These are phyloP conservation scores for Bretschneidera sinensis DNA, from an alignment of 345 rosid genomes.

Conservation along the genomic window DNA sequence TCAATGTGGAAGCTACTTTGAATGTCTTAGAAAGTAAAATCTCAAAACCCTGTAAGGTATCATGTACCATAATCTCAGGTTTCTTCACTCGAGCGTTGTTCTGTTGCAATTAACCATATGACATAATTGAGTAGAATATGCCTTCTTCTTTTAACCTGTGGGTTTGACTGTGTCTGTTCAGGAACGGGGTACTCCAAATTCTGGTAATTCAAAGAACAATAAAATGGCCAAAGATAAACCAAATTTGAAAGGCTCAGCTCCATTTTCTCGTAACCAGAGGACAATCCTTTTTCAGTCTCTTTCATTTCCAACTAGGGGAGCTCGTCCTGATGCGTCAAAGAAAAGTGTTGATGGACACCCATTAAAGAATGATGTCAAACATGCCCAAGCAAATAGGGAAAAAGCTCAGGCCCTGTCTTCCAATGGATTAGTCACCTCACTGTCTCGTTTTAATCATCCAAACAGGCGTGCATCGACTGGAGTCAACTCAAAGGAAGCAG, in stretches of 20 bases:
- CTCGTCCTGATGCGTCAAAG: conserved; percentile 35
- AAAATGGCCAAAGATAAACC: conserved; percentile 49
- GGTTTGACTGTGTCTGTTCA: conserved; percentile 21
- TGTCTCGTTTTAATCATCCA: conserved; percentile 21
- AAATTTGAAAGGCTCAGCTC: conserved; percentile 36
- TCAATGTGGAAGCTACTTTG: conserved; percentile 21
- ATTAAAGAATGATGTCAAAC: conserved; percentile 34
- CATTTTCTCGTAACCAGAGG: conserved; percentile 39
- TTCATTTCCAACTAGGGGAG: conserved; percentile 61
- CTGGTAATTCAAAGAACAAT: conserved; percentile 30
- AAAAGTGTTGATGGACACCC: conserved; percentile 54
- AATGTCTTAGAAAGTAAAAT: conserved; percentile 34
- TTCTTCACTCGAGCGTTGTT: conserved; percentile 12
- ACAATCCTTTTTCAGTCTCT: conserved; percentile 57
- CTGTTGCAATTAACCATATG: conserved; percentile 1
- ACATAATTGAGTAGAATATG: neutral
- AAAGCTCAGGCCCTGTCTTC: conserved; percentile 22
- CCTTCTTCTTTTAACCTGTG: neutral
- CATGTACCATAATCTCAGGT: conserved; percentile 14
- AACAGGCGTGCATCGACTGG: conserved; percentile 25
- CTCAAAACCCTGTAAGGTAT: conserved; percentile 49
- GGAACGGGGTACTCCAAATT: conserved; percentile 30
- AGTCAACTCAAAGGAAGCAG: conserved; percentile 27
- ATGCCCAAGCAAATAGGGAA: conserved; percentile 22
- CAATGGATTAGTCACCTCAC: conserved; percentile 28